These are phyloP conservation scores for Pseudozyma sp. DNA, from an alignment of 1,284 basidiomycete genomes.

Conservation along the genomic window DNA sequence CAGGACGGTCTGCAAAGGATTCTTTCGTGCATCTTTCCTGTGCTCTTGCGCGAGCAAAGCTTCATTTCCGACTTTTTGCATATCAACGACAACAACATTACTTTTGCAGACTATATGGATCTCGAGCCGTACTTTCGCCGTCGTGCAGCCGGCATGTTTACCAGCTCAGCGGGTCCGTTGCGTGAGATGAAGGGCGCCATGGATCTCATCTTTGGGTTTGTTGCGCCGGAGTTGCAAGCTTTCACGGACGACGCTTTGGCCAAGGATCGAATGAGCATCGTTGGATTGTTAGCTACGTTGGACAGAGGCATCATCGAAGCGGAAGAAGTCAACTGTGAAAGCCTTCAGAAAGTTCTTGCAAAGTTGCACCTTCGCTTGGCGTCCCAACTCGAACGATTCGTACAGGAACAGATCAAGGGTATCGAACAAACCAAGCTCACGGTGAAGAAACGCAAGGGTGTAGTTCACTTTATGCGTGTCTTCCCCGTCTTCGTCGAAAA, in stretches of 20 bases:
- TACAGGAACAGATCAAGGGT: conserved; percentile 80
- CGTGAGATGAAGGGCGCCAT: conserved; percentile 74
- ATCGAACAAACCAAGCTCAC: conserved; percentile 86
- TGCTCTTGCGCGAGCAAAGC: conserved; percentile 83
- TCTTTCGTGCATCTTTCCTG: conserved; percentile 80
- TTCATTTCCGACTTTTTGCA: conserved; percentile 93
- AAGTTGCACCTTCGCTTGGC: conserved; percentile 77
- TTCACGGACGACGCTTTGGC: conserved; percentile 85
- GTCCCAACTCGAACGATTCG: conserved; percentile 48
- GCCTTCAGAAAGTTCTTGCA: conserved; percentile 79
- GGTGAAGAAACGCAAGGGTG: conserved; percentile 90
- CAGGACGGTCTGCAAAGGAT: conserved; percentile 79
- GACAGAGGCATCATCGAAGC: conserved; percentile 84
- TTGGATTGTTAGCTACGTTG: conserved; percentile 83
- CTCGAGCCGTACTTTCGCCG: conserved; percentile 93
- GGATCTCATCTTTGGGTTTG: conserved; percentile 94
- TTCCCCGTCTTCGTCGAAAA: conserved; percentile 89
- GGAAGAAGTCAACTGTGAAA: conserved; percentile 81
- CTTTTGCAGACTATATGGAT: conserved; percentile 95
- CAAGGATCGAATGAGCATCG: conserved; percentile 83
- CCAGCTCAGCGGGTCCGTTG: conserved; percentile 34
- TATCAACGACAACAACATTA: conserved; percentile 80
- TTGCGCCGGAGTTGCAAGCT: conserved; percentile 82
- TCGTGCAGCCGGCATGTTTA: conserved; percentile 76
- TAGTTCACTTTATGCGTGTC: conserved; percentile 90